Evolutionary conservation across 78 protist genomes (phyloP).

Genomic region (Dictyostelium firmibasis): DNA sequence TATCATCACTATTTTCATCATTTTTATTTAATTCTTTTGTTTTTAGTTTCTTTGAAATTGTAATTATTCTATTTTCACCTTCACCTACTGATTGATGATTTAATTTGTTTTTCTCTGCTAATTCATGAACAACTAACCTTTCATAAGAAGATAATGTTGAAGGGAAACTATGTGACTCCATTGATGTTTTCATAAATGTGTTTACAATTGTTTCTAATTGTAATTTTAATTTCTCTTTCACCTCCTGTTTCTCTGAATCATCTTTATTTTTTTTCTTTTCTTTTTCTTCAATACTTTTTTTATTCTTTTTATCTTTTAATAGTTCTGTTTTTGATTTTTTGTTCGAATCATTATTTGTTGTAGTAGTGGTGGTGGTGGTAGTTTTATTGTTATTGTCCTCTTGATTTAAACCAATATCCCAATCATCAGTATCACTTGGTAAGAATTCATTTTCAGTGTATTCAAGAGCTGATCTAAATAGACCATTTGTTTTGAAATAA

Average conservation of each 20-base stretch:
- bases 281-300: slow-evolving; percentile 8
- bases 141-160: slow-evolving; percentile 4
- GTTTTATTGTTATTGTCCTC: neutral
- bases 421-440: slow-evolving; percentile 28
- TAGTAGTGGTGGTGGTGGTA: neutral
- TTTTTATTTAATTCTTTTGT: neutral
- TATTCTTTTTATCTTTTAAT: slow-evolving; percentile 24
- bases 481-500: slow-evolving; percentile 51
- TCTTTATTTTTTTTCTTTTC: neutral
- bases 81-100: slow-evolving; percentile 69
- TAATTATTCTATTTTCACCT: slow-evolving; percentile 34
- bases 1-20: neutral
- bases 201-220: slow-evolving; percentile 23
- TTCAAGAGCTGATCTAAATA: slow-evolving; percentile 44
- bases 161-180: slow-evolving; percentile 30
- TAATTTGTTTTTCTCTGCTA: slow-evolving; percentile 52
- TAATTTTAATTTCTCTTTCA: neutral
- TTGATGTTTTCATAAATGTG: slow-evolving; percentile 33
- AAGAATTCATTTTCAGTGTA: slow-evolving; percentile 26
- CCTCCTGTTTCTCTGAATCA: neutral
- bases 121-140: slow-evolving; percentile 62
- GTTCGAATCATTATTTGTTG: neutral
- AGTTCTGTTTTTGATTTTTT: slow-evolving; percentile 39
- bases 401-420: neutral
- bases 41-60: slow-evolving; percentile 15